Evolutionary conservation across 164 flowering plant species (phyloP).

Genomic region (Liriodendron chinense): DNA sequence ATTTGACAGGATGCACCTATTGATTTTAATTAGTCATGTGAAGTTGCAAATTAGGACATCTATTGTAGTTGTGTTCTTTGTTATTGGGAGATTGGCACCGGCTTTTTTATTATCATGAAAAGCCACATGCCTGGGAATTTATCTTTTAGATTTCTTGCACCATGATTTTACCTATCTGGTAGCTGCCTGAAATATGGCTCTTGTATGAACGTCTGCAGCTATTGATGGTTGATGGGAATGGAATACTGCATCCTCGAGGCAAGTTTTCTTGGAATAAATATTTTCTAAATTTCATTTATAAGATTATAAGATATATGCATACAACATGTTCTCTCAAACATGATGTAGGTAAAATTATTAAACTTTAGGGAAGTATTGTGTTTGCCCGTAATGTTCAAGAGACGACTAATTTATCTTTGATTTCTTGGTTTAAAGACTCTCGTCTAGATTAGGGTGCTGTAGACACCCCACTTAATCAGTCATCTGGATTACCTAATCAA

Average conservation of each 20-base stretch:
- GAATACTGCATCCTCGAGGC: conserved; percentile 94
- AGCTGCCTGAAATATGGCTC: conserved; percentile 5
- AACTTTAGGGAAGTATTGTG: too few species aligned
- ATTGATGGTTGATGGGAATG: conserved; percentile 92
- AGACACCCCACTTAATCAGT: too few species aligned
- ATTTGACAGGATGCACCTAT: background rate
- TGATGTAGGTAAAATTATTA: too few species aligned
- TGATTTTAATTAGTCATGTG: background rate
- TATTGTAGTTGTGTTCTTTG: background rate
- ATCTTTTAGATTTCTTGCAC: background rate
- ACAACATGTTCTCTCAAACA: too few species aligned
- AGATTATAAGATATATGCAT: too few species aligned
- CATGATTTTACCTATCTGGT: background rate
- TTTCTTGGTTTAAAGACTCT: too few species aligned
- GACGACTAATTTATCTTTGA: too few species aligned
- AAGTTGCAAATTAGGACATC: background rate
- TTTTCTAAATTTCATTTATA: background rate
- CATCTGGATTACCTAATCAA: too few species aligned
- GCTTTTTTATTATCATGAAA: background rate
- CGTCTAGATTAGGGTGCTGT: too few species aligned
- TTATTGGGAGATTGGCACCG: background rate
- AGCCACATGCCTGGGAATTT: too few species aligned
- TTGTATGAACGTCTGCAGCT: conserved; percentile 38
- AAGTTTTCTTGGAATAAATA: conserved; percentile 23
- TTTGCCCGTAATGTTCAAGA: too few species aligned